phyloP scores from a whole-genome alignment of 345 rosid species.

The Gossypioides kirkii region DNA sequence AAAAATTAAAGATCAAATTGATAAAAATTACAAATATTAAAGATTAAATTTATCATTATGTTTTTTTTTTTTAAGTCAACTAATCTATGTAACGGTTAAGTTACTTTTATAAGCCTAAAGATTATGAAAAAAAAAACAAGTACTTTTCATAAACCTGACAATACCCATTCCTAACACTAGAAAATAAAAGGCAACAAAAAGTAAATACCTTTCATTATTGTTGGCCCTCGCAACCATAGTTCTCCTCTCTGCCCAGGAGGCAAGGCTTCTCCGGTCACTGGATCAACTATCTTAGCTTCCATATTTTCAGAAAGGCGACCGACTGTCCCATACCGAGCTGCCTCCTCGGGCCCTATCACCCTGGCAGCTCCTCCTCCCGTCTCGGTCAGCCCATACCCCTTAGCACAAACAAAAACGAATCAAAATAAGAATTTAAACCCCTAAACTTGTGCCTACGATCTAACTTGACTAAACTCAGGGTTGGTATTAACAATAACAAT shows the following conservation, averaged over 20 bases:
- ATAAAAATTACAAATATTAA: too few relatives aligned
- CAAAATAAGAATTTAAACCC: not conserved
- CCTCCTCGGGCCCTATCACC: not conserved
- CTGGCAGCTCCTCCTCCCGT: not conserved
- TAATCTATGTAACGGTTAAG: too few relatives aligned
- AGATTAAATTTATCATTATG: too few relatives aligned
- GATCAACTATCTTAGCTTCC: constrained; percentile 86
- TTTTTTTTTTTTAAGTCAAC: too few relatives aligned
- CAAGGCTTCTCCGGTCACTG: constrained; percentile 54
- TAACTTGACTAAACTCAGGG: not conserved
- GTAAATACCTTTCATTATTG: constrained; percentile 63
- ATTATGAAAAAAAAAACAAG: not conserved
- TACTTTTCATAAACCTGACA: not conserved
- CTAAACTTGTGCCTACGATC: too few relatives aligned
- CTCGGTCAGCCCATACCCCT: not conserved
- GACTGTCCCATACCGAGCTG: constrained; percentile 17
- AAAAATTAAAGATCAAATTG: too few relatives aligned
- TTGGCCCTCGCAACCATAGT: constrained; percentile 77
- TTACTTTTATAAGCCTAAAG: not conserved
- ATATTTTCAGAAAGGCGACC: constrained; percentile 57
- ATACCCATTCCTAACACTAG: not conserved
- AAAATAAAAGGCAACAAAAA: not conserved
- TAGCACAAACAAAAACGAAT: not conserved
- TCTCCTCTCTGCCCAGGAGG: constrained; percentile 79
- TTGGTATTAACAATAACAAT: too few relatives aligned